A percentile compares a stretch with the other conserved stretches of the same genome.
phyloP scores from a whole-genome alignment of 2,329 filamentous ascomycete species.

The Tolypocladium capitatum region DNA sequence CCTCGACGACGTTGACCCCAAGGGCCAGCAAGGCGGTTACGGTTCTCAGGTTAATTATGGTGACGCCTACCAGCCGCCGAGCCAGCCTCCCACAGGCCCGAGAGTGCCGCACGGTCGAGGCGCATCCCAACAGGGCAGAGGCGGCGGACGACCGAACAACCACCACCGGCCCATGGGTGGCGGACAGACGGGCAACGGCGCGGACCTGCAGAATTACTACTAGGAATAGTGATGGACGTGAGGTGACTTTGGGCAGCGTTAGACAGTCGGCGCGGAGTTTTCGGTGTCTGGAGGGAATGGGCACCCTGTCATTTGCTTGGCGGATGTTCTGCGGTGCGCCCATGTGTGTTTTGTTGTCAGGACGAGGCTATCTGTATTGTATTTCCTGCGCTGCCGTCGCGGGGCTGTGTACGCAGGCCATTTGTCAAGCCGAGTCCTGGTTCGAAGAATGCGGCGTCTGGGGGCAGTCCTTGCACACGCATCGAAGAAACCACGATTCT shows the following conservation, averaged over 20 bases:
- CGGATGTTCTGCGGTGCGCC: neutral
- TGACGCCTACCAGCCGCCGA: constrained; percentile 21
- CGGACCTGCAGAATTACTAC: constrained; percentile 29
- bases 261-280: neutral
- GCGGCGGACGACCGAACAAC: constrained; percentile 7
- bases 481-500: neutral
- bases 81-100: constrained; percentile 7
- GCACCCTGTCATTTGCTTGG: neutral
- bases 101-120: neutral
- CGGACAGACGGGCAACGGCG: constrained; percentile 10
- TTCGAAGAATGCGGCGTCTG: neutral
- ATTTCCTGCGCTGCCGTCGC: neutral
- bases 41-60: constrained; percentile 33
- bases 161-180: constrained; percentile 13
- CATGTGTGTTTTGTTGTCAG: neutral
- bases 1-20: constrained; percentile 49
- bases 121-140: neutral
- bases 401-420: neutral
- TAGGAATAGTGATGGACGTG: constrained; percentile 10
- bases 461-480: neutral
- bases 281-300: neutral
- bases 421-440: neutral
- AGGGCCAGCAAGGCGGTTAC: constrained; percentile 30
- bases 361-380: neutral
- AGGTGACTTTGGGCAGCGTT: neutral